A percentile compares a stretch with the other conserved stretches of the same genome.
Evolutionary conservation across 176 grass and related monocot genomes (phyloP).

Genomic region (Areca catechu): DNA sequence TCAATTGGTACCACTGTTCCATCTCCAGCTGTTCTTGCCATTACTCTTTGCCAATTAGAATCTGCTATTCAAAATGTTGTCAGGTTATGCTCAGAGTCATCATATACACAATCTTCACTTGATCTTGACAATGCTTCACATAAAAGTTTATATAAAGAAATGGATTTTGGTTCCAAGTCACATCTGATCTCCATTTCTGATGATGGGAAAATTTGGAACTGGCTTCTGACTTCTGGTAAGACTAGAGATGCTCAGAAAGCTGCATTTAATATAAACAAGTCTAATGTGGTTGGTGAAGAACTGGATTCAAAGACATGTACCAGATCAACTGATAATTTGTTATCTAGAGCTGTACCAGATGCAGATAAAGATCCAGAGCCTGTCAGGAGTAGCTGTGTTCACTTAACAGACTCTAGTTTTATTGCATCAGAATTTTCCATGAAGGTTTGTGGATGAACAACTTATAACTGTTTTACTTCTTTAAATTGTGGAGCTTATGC

Average conservation of each 20-base stretch:
- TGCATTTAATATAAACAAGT: conserved; percentile 43
- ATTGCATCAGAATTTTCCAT: conserved; percentile 43
- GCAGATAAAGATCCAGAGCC: conserved; percentile 55
- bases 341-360: conserved; percentile 32
- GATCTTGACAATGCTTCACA: conserved; percentile 3
- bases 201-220: conserved; percentile 94
- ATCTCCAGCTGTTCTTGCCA: conserved; percentile 65
- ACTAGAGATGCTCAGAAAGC: conserved; percentile 22
- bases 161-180: conserved; percentile 17
- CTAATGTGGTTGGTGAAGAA: conserved; percentile 27
- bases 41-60: conserved; percentile 76
- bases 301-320: conserved; percentile 19
- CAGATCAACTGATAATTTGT: conserved; percentile 38
- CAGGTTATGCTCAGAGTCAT: conserved; percentile 34
- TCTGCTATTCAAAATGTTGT: conserved; percentile 49
- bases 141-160: conserved; percentile 8
- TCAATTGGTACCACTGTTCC: conserved; percentile 75
- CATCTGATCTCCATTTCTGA: conserved; percentile 75
- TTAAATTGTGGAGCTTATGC: background rate
- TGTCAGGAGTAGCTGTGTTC: conserved; percentile 34
- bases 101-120: conserved; percentile 19
- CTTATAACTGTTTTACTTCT: conserved; percentile 1
- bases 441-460: conserved; percentile 42
- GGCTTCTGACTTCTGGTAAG: conserved; percentile 75
- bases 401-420: conserved; percentile 17